Base-by-base conservation (phyloP, 148 eudicot genomes). In the Camellia lanceoleosa region DNA sequence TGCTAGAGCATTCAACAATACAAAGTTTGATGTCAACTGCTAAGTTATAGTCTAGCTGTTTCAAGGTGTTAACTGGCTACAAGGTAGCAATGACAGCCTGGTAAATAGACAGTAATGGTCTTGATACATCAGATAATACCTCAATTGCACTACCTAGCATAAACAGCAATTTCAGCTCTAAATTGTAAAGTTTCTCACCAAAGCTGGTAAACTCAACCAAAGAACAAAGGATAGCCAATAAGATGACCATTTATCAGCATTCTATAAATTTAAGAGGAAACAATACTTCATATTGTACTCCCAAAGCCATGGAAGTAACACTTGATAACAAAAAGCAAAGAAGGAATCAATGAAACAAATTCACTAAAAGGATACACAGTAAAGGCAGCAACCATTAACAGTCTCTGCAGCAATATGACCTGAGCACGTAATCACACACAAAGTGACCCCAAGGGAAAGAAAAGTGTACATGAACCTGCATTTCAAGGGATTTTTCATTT, bases 371-470 rank as follows among this genome's bases (percentile, higher is more conserved):
- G 97, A 94, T 94, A 94, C 96, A 3, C 84, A 68, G 85, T 80
- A 92, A 42, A 94, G 87, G 87, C 98, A 94, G 76, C 94, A 94
- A 20, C 93, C 93, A 79, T 91, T 92, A 68, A 86, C 81, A 71
- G 97, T 94, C 85, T 94, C 97, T 5, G 94, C 97, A 77, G 94
- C 96, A 84, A 94, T 82, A 82, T 94, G 94, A 60, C 98, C 98
- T 3, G 88, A 85, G 86, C 91, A 91, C 42, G 97, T 81, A 76
- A 90, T 83, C 68, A 92, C 73, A 79, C 93, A 90, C 87, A 89
- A 81, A 52, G 81, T 80, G 44, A 82, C 80, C 69, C 94, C 98
- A 64, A 94, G 68, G 78, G 92, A 97, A 74, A 90, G 82, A 76
- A 88, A 88, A 65, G 89, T 75, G 84, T 89, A 92, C 74, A 94